Evolutionary conservation across 768 basidiomycete species (phyloP).

Genomic region (Mycena indigotica): DNA sequence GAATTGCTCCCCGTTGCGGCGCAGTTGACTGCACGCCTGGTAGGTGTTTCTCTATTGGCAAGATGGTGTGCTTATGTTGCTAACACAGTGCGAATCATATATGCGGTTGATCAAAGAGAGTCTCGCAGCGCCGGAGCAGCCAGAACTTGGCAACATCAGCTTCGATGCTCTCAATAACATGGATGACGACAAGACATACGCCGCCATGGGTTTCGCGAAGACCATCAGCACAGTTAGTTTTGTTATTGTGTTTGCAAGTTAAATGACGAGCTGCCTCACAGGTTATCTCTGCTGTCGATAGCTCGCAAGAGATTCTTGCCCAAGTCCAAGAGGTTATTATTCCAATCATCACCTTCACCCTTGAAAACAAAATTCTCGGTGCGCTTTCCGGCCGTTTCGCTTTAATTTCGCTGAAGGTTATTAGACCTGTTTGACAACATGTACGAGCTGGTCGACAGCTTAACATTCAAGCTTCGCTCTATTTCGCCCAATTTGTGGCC

Average conservation of each 20-base stretch:
- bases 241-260: conserved; percentile 4
- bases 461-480: conserved; percentile 78
- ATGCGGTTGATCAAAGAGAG: conserved; percentile 75
- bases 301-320: conserved; percentile 69
- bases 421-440: conserved; percentile 85
- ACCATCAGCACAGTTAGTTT: conserved; percentile 72
- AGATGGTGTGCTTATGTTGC: not conserved
- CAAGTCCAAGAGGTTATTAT: conserved; percentile 83
- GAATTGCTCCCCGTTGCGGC: conserved; percentile 85
- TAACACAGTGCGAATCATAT: conserved; percentile 74
- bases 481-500: conserved; percentile 87
- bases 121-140: conserved; percentile 54
- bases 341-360: conserved; percentile 74
- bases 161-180: conserved; percentile 56
- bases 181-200: conserved; percentile 87
- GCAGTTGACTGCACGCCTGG: conserved; percentile 75
- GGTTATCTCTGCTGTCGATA: conserved; percentile 77
- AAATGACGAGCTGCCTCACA: conserved; percentile 29
- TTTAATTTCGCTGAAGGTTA: not conserved
- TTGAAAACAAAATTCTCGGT: conserved; percentile 81
- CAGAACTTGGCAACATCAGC: conserved; percentile 47
- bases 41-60: conserved; percentile 35
- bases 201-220: conserved; percentile 85
- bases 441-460: conserved; percentile 81
- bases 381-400: conserved; percentile 23